These are phyloP conservation scores for Globisporangium sylvaticum DNA, from an alignment of 352 stramenopile species.

Conservation along the genomic window DNA sequence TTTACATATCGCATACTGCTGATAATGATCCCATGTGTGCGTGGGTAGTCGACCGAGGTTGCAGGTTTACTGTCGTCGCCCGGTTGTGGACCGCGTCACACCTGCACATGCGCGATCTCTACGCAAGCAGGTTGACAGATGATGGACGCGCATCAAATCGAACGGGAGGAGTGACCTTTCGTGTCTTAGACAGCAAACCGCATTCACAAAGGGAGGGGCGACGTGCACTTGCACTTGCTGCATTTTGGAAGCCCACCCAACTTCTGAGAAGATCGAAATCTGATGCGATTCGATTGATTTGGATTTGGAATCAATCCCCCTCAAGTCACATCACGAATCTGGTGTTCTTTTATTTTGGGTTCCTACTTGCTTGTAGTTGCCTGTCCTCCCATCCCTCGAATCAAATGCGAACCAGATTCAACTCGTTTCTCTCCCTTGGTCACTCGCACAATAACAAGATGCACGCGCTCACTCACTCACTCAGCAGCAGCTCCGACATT, in stretches of 20 bases:
- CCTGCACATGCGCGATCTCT: background rate
- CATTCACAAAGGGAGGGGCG: background rate
- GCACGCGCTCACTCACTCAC: background rate
- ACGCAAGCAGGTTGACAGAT: conserved; percentile 2
- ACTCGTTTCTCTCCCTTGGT: background rate
- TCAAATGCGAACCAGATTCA: background rate
- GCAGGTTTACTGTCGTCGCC: conserved; percentile 3
- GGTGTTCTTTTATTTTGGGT: background rate
- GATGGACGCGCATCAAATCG: conserved; percentile 5
- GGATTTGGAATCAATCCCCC: background rate
- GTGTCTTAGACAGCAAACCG: background rate
- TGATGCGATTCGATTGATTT: conserved; percentile 1
- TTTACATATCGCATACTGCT: conserved; percentile 6
- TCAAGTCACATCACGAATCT: conserved; percentile 1
- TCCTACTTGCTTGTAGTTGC: background rate
- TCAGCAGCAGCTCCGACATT: background rate
- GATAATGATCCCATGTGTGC: background rate
- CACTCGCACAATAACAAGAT: background rate
- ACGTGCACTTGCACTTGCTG: background rate
- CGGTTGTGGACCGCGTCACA: background rate
- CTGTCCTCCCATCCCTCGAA: background rate
- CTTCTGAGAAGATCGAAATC: conserved; percentile 8
- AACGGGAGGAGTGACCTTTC: background rate
- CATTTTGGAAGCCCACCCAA: conserved; percentile 1
- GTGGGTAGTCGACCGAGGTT: conserved; percentile 1